A percentile compares a stretch with the other conserved stretches of the same genome.
phyloP scores from a whole-genome alignment of 2,329 filamentous ascomycete genomes.

The Paecilomyces sp. region DNA sequence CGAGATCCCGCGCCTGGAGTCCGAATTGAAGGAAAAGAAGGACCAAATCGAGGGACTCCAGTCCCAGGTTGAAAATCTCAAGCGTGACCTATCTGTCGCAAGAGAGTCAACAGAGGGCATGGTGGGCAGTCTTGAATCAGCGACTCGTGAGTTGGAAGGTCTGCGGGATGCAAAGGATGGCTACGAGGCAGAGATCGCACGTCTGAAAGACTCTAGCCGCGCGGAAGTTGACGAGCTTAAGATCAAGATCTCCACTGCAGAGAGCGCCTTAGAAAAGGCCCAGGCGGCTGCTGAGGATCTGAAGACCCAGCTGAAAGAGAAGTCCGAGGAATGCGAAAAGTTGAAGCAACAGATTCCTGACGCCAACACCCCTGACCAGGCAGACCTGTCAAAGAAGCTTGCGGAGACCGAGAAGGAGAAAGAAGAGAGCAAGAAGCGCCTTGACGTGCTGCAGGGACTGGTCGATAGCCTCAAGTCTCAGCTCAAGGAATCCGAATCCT shows the following conservation, averaged over 20 bases:
- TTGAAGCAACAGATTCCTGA: constrained; percentile 22
- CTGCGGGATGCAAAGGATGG: constrained; percentile 47
- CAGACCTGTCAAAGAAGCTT: constrained; percentile 22
- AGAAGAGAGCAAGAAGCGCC: constrained; percentile 43
- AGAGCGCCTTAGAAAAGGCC: constrained; percentile 22
- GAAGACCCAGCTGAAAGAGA: constrained; percentile 32
- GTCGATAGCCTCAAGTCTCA: constrained; percentile 49
- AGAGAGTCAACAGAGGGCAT: constrained; percentile 65
- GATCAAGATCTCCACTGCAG: constrained; percentile 23
- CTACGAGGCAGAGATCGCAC: constrained; percentile 41
- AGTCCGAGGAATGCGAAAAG: constrained; percentile 31
- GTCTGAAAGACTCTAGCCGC: constrained; percentile 33
- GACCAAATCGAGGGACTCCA: constrained; percentile 66
- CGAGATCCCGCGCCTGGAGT: constrained; percentile 74
- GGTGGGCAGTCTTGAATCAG: constrained; percentile 58
- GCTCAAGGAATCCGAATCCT: constrained; percentile 46
- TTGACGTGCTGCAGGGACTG: constrained; percentile 48
- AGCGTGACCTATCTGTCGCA: constrained; percentile 62
- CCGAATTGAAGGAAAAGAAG: constrained; percentile 62
- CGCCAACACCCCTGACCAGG: constrained; percentile 12
- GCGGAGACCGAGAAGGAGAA: constrained; percentile 29
- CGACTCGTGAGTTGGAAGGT: constrained; percentile 56
- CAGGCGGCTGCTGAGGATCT: constrained; percentile 25
- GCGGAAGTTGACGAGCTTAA: constrained; percentile 38
- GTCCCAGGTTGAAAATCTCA: constrained; percentile 59